Percentiles rank a stretch among this genome's conserved stretches.
phyloP scores from a whole-genome alignment of 1,284 basidiomycete genomes.

The Apiotrichum veenhuisii region DNA sequence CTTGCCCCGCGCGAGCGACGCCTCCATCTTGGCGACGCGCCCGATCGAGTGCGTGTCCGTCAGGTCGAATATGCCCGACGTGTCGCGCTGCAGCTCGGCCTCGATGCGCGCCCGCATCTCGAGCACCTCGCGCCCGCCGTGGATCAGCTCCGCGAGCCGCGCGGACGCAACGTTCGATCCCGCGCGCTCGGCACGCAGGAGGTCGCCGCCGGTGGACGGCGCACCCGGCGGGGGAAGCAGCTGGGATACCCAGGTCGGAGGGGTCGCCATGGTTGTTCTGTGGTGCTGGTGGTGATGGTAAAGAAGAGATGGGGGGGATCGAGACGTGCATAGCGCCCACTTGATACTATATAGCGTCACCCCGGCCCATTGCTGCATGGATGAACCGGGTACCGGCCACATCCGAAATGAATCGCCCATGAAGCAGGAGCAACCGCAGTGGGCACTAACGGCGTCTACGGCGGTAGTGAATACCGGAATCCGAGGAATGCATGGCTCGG shows the following conservation, averaged over 20 bases:
- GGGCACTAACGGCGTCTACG: no score
- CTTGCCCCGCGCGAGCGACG: slow-evolving; percentile 14
- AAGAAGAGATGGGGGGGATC: neutral
- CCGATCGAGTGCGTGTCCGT: neutral
- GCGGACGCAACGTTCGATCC: slow-evolving; percentile 6
- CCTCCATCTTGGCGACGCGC: slow-evolving; percentile 3
- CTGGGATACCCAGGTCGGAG: slow-evolving; percentile 10
- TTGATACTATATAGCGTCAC: no score
- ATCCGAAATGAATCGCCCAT: no score
- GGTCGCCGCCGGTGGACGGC: slow-evolving; percentile 6
- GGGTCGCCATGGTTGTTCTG: neutral
- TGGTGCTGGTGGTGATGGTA: neutral
- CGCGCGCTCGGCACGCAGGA: slow-evolving; percentile 11
- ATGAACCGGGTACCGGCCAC: no score
- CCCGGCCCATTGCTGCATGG: no score
- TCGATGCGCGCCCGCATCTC: slow-evolving; percentile 10
- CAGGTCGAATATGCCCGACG: slow-evolving; percentile 12
- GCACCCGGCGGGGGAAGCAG: slow-evolving; percentile 12
- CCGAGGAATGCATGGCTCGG: no score
- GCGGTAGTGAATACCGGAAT: no score
- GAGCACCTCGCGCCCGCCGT: slow-evolving; percentile 9
- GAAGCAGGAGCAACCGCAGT: no score
- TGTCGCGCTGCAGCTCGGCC: neutral
- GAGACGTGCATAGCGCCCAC: no score
- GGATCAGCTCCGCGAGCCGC: slow-evolving; percentile 8